Conservation (phyloP, 2,329 filamentous ascomycete genomes). For the Scedosporium dehoogii region DNA sequence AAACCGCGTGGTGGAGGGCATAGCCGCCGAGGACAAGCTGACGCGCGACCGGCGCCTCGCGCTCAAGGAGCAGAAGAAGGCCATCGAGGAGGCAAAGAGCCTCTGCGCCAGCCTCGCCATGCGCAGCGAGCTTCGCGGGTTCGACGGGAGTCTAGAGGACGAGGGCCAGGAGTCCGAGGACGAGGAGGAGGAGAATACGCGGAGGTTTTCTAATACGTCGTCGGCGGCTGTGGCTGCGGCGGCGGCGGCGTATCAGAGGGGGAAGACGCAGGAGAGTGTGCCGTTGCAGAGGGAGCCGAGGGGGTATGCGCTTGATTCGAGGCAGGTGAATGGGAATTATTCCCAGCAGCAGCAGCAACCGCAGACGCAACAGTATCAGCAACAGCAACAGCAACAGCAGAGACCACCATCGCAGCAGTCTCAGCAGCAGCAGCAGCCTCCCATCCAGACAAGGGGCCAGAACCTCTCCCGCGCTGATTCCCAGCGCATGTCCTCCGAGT, state of each 20-base stretch:
- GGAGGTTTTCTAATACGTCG: neutral
- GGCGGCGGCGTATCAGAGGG: neutral
- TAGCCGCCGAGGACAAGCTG: conserved; percentile 43
- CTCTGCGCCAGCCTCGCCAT: conserved; percentile 41
- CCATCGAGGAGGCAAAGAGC: conserved; percentile 39
- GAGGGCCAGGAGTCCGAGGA: conserved; percentile 16
- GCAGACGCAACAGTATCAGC: neutral
- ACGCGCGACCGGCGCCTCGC: conserved; percentile 37
- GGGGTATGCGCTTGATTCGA: neutral
- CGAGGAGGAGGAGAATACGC: neutral
- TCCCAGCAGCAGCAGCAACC: neutral
- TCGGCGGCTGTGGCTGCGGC: neutral
- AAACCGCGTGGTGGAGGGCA: conserved; percentile 34
- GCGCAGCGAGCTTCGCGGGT: conserved; percentile 36
- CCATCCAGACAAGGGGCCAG: neutral
- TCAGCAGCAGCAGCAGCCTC: conserved; percentile 11
- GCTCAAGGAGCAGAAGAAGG: conserved; percentile 37
- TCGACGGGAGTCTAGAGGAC: conserved; percentile 15
- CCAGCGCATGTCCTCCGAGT: neutral
- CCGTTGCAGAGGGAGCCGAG: neutral
- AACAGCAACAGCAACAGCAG: neutral
- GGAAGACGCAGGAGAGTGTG: neutral
- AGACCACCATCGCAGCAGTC: neutral
- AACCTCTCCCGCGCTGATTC: neutral
- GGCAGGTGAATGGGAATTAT: too few relatives aligned